These are phyloP conservation scores for Hordeum vulgare DNA, from an alignment of 176 grass and related monocot genomes.

Conservation along the genomic window DNA sequence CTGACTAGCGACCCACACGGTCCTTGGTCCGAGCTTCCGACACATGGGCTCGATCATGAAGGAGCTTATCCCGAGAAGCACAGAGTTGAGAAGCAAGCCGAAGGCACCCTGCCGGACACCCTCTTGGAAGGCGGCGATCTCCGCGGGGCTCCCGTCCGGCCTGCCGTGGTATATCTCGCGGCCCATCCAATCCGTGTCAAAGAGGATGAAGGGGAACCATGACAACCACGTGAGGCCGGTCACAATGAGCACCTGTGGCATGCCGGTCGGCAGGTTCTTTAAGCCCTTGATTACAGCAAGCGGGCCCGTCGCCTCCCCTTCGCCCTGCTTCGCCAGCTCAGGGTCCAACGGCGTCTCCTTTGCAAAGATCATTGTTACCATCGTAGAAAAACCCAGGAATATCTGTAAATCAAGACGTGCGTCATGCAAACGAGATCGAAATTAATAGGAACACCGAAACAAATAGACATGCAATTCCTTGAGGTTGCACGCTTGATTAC, in stretches of 20 bases:
- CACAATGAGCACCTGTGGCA: constrained; percentile 67
- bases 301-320: constrained; percentile 6
- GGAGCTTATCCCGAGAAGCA: constrained; percentile 55
- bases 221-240: constrained; percentile 80
- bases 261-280: constrained; percentile 64
- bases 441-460: neutral
- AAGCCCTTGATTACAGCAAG: constrained; percentile 45
- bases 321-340: neutral
- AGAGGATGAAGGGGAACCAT: constrained; percentile 92
- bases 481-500: neutral
- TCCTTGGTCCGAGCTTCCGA: constrained; percentile 31
- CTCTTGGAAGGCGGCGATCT: constrained; percentile 44
- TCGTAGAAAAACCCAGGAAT: constrained; percentile 36
- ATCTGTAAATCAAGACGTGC: constrained; percentile 13
- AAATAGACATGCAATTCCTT: neutral
- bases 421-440: neutral
- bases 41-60: constrained; percentile 80
- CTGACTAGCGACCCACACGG: constrained; percentile 66
- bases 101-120: constrained; percentile 75
- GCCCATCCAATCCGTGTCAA: constrained; percentile 97
- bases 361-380: constrained; percentile 51
- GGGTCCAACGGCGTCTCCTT: constrained; percentile 45
- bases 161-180: constrained; percentile 81
- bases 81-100: constrained; percentile 73
- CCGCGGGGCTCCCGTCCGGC: constrained; percentile 27